Evolutionary conservation across 2,329 filamentous ascomycete species (phyloP).

Genomic region (Pezicula neosporulosa): DNA sequence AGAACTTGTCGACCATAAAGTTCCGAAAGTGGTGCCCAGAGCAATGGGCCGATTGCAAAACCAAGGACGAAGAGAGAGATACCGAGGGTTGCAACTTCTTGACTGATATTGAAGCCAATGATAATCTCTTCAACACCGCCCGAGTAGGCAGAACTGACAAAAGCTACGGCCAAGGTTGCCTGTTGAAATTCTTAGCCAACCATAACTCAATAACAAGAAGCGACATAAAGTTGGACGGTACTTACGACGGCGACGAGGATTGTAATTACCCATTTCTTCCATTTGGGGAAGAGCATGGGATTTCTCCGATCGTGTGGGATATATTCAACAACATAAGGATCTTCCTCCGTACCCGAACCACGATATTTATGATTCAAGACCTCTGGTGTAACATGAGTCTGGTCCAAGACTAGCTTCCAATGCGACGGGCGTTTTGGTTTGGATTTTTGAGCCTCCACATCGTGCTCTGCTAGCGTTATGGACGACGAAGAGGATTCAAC

Average conservation of each 20-base stretch:
- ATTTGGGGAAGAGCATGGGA: conserved; percentile 43
- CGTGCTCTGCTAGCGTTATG: conserved; percentile 7
- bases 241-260: conserved; percentile 37
- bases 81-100: conserved; percentile 33
- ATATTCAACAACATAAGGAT: conserved; percentile 51
- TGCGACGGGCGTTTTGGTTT: conserved; percentile 17
- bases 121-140: conserved; percentile 33
- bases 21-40: conserved; percentile 36
- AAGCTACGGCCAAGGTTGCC: conserved; percentile 8
- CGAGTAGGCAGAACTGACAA: conserved; percentile 34
- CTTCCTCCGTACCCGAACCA: conserved; percentile 47
- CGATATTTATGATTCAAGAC: conserved; percentile 39
- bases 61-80: conserved; percentile 40
- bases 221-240: neutral
- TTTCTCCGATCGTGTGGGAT: conserved; percentile 51
- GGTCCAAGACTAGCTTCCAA: conserved; percentile 40
- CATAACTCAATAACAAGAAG: neutral
- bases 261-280: conserved; percentile 48
- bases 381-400: conserved; percentile 40
- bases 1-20: conserved; percentile 56
- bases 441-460: conserved; percentile 15
- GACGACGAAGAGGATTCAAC: conserved; percentile 8
- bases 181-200: neutral
- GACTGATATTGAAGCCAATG: conserved; percentile 36
- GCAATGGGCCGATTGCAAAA: conserved; percentile 44